Conservation (phyloP, 495 filamentous ascomycete genomes). For the Thozetella sp. region DNA sequence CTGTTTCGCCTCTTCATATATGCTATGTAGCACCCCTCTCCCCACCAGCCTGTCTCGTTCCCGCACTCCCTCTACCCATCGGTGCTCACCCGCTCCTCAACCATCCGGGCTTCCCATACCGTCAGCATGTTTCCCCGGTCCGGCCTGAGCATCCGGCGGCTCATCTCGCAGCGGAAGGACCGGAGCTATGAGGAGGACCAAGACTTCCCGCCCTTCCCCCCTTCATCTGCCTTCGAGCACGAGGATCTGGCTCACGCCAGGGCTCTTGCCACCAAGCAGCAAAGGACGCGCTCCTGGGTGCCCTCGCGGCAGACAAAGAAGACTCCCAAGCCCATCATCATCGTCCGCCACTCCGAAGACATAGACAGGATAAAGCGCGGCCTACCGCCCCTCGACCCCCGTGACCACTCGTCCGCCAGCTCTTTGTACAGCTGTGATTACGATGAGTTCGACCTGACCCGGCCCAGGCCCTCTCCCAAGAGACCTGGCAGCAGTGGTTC, state of each 20-base stretch:
- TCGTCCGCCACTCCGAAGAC: conserved; percentile 37
- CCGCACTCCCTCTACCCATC: background rate
- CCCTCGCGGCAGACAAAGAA: conserved; percentile 22
- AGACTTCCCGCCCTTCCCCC: conserved; percentile 6
- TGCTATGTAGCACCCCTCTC: background rate
- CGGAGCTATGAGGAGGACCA: conserved; percentile 28
- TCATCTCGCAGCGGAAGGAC: conserved; percentile 37
- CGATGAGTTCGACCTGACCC: conserved; percentile 16
- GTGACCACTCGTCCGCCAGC: conserved; percentile 45
- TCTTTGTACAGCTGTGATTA: conserved; percentile 47
- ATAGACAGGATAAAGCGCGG: conserved; percentile 35
- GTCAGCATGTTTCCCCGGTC: conserved; percentile 43
- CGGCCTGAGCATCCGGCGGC: conserved; percentile 42
- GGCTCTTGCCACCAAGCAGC: conserved; percentile 14
- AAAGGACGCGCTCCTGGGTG: conserved; percentile 27
- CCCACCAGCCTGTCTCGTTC: background rate
- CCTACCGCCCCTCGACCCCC: conserved; percentile 43
- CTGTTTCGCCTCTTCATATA: background rate
- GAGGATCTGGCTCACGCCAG: conserved; percentile 21
- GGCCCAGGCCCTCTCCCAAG: conserved; percentile 19
- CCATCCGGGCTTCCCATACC: conserved; percentile 3
- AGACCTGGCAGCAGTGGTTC: conserved; percentile 15
- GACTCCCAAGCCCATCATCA: conserved; percentile 36
- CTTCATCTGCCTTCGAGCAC: conserved; percentile 19
- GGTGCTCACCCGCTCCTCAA: background rate